Evolutionary conservation across 495 filamentous ascomycete species (phyloP).

Genomic region (Podospora comata): DNA sequence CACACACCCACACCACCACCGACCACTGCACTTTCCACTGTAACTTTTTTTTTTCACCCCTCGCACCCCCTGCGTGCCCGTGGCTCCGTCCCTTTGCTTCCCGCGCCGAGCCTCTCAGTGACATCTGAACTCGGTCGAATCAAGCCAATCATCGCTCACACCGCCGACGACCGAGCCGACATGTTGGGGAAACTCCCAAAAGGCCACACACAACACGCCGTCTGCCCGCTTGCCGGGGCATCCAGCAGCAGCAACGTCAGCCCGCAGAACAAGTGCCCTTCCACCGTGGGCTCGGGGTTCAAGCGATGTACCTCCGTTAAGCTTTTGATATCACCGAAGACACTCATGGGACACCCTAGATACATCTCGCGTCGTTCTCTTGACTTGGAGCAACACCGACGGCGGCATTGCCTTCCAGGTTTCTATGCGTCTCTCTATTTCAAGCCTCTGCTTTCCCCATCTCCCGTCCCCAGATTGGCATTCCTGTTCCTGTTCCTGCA

Average conservation of each 20-base stretch:
- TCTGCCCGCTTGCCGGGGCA: not conserved
- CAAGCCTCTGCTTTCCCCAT: too few relatives aligned
- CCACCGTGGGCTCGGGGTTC: constrained; percentile 15
- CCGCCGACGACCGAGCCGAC: not conserved
- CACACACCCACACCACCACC: not conserved
- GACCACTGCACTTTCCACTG: not conserved
- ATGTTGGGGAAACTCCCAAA: constrained; percentile 27
- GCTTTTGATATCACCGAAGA: constrained; percentile 11
- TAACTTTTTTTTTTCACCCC: constrained; percentile 10
- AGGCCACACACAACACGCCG: not conserved
- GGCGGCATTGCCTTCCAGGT: too few relatives aligned
- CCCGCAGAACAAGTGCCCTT: constrained; percentile 20
- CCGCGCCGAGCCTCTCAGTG: not conserved
- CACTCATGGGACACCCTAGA: not conserved
- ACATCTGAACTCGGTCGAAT: constrained; percentile 4
- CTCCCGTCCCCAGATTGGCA: not conserved
- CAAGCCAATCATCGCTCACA: not conserved
- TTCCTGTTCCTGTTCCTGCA: constrained; percentile 7
- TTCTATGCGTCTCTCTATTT: not conserved
- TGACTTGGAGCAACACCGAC: not conserved
- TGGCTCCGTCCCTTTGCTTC: not conserved
- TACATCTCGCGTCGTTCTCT: not conserved
- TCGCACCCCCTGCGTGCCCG: not conserved
- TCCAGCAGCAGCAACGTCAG: constrained; percentile 22
- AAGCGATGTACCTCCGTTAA: constrained; percentile 21